Conservation (phyloP, 164 flowering plant species). For the Cinnamomum chago region DNA sequence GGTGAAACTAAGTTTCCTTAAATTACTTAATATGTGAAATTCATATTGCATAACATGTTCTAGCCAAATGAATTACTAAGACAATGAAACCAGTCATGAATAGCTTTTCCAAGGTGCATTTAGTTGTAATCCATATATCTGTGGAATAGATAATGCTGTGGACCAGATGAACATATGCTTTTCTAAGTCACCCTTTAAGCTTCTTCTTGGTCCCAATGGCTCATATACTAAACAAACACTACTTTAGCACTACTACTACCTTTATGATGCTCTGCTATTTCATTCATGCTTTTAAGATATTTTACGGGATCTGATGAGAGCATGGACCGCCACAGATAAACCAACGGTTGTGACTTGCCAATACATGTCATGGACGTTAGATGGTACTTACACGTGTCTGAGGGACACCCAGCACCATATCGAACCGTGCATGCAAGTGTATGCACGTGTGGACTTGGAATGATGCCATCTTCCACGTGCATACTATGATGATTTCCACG, state of each 20-base stretch:
- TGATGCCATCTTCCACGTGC: not conserved
- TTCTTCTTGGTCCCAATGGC: not conserved
- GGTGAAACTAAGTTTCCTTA: too few species aligned
- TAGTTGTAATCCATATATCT: too few species aligned
- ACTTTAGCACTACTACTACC: not conserved
- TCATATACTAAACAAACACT: not conserved
- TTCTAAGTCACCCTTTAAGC: too few species aligned
- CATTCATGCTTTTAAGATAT: too few species aligned
- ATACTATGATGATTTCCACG: not conserved
- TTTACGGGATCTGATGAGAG: too few species aligned
- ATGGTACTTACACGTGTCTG: not conserved
- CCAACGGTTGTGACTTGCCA: not conserved
- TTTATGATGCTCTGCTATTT: not conserved
- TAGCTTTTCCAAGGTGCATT: too few species aligned
- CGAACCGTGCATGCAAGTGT: not conserved
- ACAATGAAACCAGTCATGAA: too few species aligned
- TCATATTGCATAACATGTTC: too few species aligned
- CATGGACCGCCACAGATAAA: not conserved
- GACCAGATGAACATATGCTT: too few species aligned
- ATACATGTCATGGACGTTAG: not conserved
- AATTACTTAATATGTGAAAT: too few species aligned
- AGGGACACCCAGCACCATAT: not conserved
- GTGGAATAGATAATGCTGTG: too few species aligned
- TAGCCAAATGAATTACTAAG: too few species aligned
- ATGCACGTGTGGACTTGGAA: not conserved